phyloP scores from a whole-genome alignment of 2,329 filamentous ascomycete species.

The Cytospora paraplurivora region DNA sequence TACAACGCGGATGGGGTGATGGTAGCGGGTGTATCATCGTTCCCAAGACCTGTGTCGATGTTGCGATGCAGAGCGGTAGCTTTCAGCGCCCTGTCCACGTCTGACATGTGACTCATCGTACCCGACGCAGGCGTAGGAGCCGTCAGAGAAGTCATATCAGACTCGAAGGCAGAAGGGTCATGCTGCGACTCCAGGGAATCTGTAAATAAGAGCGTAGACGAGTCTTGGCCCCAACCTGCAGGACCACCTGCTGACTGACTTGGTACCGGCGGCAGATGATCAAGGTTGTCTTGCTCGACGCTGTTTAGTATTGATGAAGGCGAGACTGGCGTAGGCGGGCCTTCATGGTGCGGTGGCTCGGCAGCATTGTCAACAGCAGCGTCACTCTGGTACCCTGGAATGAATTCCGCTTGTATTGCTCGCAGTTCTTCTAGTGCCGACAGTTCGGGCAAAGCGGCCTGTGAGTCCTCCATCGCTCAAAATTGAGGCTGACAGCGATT shows the following conservation, averaged over 20 bases:
- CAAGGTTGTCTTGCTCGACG: slow-evolving; percentile 24
- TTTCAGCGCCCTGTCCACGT: slow-evolving; percentile 12
- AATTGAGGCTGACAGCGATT: not conserved
- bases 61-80: slow-evolving; percentile 10
- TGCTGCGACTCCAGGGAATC: slow-evolving; percentile 16
- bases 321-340: slow-evolving; percentile 24
- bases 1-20: slow-evolving; percentile 27
- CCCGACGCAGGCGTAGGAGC: slow-evolving; percentile 14
- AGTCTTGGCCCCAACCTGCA: slow-evolving; percentile 20
- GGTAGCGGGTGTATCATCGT: slow-evolving; percentile 15
- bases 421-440: slow-evolving; percentile 20
- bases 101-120: slow-evolving; percentile 2
- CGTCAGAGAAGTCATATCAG: slow-evolving; percentile 16
- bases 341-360: not conserved
- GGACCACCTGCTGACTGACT: not conserved
- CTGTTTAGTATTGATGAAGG: slow-evolving; percentile 27
- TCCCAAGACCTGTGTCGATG: slow-evolving; percentile 6
- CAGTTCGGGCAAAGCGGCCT: slow-evolving; percentile 6
- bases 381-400: slow-evolving; percentile 7
- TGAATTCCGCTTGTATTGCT: slow-evolving; percentile 22
- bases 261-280: slow-evolving; percentile 6
- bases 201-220: slow-evolving; percentile 10
- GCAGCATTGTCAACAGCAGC: not conserved
- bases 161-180: slow-evolving; percentile 13
- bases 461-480: slow-evolving; percentile 23